Evolutionary conservation across 441 rosid genomes (phyloP).

Genomic region (Aleurites moluccanus): DNA sequence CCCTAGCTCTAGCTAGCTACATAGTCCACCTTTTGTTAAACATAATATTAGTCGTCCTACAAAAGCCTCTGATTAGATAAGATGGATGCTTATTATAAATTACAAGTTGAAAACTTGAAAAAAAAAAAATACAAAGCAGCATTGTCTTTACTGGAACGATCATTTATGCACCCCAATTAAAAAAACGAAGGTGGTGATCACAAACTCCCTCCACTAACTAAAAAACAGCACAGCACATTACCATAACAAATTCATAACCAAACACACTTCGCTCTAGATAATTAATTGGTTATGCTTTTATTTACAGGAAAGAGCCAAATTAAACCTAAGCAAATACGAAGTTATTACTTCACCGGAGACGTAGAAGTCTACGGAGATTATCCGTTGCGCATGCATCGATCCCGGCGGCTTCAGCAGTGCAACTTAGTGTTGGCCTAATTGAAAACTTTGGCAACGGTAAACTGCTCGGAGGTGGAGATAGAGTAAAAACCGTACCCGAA

Average conservation of each 20-base stretch:
- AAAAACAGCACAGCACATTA: too few relatives aligned
- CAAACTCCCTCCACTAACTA: conserved; percentile 1
- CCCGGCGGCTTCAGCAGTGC: conserved; percentile 71
- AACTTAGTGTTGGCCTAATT: conserved; percentile 60
- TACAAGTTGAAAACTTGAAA: too few relatives aligned
- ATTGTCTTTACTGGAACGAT: neutral
- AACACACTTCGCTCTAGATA: neutral
- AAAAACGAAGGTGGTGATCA: conserved; percentile 23
- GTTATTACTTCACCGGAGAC: conserved; percentile 44
- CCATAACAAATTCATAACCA: neutral
- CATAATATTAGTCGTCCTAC: too few relatives aligned
- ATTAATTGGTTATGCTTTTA: neutral
- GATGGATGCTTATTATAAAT: too few relatives aligned
- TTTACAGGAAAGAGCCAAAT: neutral
- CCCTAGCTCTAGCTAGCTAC: too few relatives aligned
- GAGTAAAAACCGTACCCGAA: conserved; percentile 47
- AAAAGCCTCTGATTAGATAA: too few relatives aligned
- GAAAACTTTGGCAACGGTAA: conserved; percentile 87
- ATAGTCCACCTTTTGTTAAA: too few relatives aligned
- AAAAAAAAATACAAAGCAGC: neutral
- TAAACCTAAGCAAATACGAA: neutral
- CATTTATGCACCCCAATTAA: conserved; percentile 21
- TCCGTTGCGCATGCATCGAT: conserved; percentile 59
- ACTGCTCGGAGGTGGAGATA: conserved; percentile 90
- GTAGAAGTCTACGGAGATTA: conserved; percentile 61